phyloP scores from a whole-genome alignment of 2,329 filamentous ascomycete genomes.

The Ophiostoma quercus region DNA sequence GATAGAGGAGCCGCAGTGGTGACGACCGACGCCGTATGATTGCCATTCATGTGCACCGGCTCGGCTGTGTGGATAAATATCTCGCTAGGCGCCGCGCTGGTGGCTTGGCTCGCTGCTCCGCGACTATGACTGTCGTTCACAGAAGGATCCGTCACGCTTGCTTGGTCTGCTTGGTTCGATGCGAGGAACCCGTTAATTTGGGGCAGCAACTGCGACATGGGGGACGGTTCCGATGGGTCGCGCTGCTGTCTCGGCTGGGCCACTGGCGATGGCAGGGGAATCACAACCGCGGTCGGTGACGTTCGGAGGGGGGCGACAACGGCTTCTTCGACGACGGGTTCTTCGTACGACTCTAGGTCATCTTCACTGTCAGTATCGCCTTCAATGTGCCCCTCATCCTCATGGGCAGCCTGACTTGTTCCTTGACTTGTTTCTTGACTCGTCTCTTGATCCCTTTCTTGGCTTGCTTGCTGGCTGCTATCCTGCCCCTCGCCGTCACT shows the following conservation, averaged over 20 bases:
- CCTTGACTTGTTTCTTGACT: background rate
- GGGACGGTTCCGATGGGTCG: background rate
- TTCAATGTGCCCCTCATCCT: background rate
- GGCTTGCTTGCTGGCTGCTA: background rate
- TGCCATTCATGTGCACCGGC: conserved; percentile 14
- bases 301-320: conserved; percentile 8
- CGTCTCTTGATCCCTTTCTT: background rate
- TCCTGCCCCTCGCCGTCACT: conserved; percentile 9
- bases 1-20: conserved; percentile 13
- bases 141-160: background rate
- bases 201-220: conserved; percentile 8
- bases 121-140: background rate
- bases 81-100: conserved; percentile 16
- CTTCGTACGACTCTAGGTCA: background rate
- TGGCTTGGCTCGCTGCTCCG: conserved; percentile 8
- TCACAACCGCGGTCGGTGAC: background rate
- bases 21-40: background rate
- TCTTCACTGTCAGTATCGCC: background rate
- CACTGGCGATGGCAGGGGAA: background rate
- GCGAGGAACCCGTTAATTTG: background rate
- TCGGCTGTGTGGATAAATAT: conserved; percentile 17
- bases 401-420: background rate
- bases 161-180: background rate
- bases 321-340: conserved; percentile 7
- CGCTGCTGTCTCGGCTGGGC: background rate